Percentiles rank a stretch among this genome's conserved stretches.
phyloP scores from a whole-genome alignment of 768 basidiomycete species.

The Chalciporus piperatus region DNA sequence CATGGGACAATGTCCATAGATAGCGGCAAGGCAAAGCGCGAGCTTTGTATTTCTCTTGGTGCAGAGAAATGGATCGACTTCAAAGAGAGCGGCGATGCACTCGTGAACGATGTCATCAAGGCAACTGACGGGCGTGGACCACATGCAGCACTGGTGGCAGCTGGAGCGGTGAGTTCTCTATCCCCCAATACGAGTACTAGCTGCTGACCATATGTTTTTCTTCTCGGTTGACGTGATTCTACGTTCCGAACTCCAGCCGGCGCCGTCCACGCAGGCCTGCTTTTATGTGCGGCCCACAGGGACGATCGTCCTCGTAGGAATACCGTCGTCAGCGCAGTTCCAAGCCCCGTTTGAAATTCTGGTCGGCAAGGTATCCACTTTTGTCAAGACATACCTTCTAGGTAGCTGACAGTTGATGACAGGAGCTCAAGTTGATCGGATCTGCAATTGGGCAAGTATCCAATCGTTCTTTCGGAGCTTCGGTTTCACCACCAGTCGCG shows the following conservation, averaged over 20 bases:
- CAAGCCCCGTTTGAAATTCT: conserved; percentile 31
- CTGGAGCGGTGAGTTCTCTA: conserved; percentile 15
- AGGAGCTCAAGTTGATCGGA: conserved; percentile 25
- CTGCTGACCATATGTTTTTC: no score
- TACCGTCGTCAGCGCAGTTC: conserved; percentile 33
- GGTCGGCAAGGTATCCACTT: conserved; percentile 21
- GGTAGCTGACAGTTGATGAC: background rate
- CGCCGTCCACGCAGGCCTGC: conserved; percentile 43
- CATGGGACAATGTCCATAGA: conserved; percentile 25
- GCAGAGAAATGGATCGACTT: conserved; percentile 48
- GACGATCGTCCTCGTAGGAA: conserved; percentile 39
- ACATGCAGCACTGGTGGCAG: conserved; percentile 32
- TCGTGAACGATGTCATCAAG: conserved; percentile 37
- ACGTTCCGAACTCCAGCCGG: conserved; percentile 12
- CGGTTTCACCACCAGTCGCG: no score
- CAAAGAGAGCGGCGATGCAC: conserved; percentile 35
- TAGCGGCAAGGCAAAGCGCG: conserved; percentile 40
- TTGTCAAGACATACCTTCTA: background rate
- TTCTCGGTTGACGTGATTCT: background rate
- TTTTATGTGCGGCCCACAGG: conserved; percentile 44
- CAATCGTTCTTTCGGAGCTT: no score
- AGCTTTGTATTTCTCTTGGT: conserved; percentile 37
- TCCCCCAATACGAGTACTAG: background rate
- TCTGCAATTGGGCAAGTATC: conserved; percentile 19
- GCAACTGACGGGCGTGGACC: conserved; percentile 44